A percentile compares a stretch with the other conserved stretches of the same genome.
These are phyloP conservation scores for Microcyclospora pomicola DNA, from an alignment of 2,329 filamentous ascomycete species.

Conservation along the genomic window DNA sequence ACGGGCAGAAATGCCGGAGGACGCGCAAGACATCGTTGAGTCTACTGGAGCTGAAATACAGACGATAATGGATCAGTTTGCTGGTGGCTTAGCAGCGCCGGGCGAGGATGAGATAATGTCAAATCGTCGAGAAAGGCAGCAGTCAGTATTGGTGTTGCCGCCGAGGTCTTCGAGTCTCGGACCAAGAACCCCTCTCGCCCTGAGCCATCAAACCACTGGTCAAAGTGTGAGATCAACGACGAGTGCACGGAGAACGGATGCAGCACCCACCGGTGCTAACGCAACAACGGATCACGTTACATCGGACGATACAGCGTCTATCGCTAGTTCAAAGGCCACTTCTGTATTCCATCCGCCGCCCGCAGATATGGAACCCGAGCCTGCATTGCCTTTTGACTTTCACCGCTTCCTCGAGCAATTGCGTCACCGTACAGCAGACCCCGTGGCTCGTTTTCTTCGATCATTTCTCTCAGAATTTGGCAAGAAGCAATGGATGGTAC, in stretches of 20 bases:
- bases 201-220: conserved; percentile 15
- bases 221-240: conserved; percentile 5
- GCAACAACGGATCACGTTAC: conserved; percentile 11
- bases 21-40: conserved; percentile 23
- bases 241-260: too few species aligned
- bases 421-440: conserved; percentile 92
- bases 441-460: conserved; percentile 86
- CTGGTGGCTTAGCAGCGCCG: conserved; percentile 51
- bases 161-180: conserved; percentile 80
- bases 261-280: conserved; percentile 12
- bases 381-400: conserved; percentile 85
- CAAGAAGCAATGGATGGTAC: conserved; percentile 98
- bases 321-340: conserved; percentile 18
- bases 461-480: conserved; percentile 91
- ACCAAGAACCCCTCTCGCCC: conserved; percentile 28
- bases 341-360: conserved; percentile 45
- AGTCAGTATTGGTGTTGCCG: conserved; percentile 63
- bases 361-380: conserved; percentile 49
- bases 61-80: conserved; percentile 95
- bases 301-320: conserved; percentile 16
- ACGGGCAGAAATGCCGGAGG: conserved; percentile 34
- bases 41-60: conserved; percentile 63
- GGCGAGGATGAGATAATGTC: conserved; percentile 76
- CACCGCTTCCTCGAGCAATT: conserved; percentile 93
- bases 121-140: conserved; percentile 68